Conservation (phyloP, 202 grass and related monocot species). For the Eragrostis tef region DNA sequence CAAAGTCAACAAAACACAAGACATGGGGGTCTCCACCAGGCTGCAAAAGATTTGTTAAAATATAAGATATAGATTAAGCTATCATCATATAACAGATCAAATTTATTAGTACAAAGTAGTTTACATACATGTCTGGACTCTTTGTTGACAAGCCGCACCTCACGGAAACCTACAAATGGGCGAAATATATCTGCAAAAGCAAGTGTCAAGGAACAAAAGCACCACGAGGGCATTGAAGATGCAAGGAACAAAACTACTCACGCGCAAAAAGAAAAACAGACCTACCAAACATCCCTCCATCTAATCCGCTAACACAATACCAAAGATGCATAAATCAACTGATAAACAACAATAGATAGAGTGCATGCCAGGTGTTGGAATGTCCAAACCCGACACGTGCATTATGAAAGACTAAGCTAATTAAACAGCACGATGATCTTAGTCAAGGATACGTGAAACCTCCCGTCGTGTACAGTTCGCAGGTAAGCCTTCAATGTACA, state of each 20-base stretch:
- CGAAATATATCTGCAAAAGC: constrained; percentile 82
- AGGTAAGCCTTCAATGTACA: constrained; percentile 95
- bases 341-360: background rate
- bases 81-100: constrained; percentile 17
- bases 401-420: constrained; percentile 11
- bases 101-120: constrained; percentile 16
- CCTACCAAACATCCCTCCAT: background rate
- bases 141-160: constrained; percentile 97
- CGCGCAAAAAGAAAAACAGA: background rate
- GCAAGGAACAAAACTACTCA: too few relatives aligned
- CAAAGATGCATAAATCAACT: background rate
- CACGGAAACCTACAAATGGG: constrained; percentile 80
- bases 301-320: background rate
- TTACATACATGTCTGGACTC: constrained; percentile 89
- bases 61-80: constrained; percentile 20
- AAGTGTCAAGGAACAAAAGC: constrained; percentile 65
- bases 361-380: background rate
- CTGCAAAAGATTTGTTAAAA: constrained; percentile 43
- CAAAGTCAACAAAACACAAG: constrained; percentile 97
- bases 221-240: background rate
- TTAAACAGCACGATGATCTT: too few relatives aligned
- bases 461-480: constrained; percentile 90
- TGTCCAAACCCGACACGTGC: background rate
- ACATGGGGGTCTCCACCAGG: constrained; percentile 86
- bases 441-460: constrained; percentile 97